A percentile compares a stretch with the other conserved stretches of the same genome.
These are phyloP conservation scores for Colletotrichum spaethianum DNA, from an alignment of 2,329 filamentous ascomycete species.

Conservation along the genomic window DNA sequence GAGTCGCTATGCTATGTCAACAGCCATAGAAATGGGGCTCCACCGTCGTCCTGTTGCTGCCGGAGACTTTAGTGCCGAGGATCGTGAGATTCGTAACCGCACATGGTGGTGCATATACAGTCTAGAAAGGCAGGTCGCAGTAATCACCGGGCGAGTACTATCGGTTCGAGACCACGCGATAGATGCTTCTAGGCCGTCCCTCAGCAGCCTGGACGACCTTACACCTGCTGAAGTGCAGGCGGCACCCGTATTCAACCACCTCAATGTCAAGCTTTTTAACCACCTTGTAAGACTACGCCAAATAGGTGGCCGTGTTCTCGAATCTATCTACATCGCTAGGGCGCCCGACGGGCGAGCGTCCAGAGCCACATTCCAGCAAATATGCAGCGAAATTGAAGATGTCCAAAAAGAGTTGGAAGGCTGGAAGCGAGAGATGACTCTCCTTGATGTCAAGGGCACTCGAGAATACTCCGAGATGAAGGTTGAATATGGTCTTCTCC, in stretches of 20 bases:
- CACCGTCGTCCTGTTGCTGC: constrained; percentile 44
- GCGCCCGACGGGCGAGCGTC: constrained; percentile 43
- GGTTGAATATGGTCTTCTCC: constrained; percentile 45
- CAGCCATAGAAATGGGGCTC: constrained; percentile 45
- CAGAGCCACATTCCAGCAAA: constrained; percentile 44
- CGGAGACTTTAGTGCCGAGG: constrained; percentile 42
- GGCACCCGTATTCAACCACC: constrained; percentile 39
- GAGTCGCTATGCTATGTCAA: constrained; percentile 46
- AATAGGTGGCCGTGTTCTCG: constrained; percentile 45
- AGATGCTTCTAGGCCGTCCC: constrained; percentile 42
- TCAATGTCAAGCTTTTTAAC: constrained; percentile 36
- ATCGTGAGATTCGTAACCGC: constrained; percentile 44
- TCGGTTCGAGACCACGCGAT: constrained; percentile 45
- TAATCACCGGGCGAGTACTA: constrained; percentile 45
- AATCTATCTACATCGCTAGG: constrained; percentile 46
- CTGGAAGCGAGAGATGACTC: constrained; percentile 43
- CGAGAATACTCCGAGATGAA: constrained; percentile 46
- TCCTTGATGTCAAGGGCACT: constrained; percentile 41
- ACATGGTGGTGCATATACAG: constrained; percentile 47
- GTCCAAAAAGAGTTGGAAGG: constrained; percentile 40
- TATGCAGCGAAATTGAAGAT: constrained; percentile 42
- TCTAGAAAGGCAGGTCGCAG: constrained; percentile 45
- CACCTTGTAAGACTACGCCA: constrained; percentile 41
- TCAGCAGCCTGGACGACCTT: constrained; percentile 39
- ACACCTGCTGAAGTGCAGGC: constrained; percentile 28